Percentiles rank a stretch among this genome's conserved stretches.
Conservation (phyloP, 1,284 basidiomycete genomes). For the Boletus semigastroideus region DNA sequence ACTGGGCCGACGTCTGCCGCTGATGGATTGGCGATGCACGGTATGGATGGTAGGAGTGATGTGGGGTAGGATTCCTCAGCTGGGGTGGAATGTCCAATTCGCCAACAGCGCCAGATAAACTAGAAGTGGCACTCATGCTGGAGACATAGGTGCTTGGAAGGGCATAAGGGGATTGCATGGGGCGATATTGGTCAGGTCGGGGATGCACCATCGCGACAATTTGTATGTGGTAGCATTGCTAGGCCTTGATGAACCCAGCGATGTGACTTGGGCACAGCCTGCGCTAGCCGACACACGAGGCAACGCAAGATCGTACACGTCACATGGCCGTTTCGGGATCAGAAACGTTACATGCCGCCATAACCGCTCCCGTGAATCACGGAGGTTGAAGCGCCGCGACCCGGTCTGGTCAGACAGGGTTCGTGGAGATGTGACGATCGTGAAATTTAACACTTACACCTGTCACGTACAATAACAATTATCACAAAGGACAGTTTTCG, state of each 20-base stretch:
- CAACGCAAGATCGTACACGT: constrained; percentile 31
- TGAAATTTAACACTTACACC: constrained; percentile 12
- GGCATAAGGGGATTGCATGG: constrained; percentile 33
- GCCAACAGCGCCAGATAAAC: constrained; percentile 63
- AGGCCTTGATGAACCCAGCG: constrained; percentile 34
- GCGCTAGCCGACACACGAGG: constrained; percentile 32
- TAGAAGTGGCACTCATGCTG: constrained; percentile 45
- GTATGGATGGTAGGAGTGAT: constrained; percentile 31
- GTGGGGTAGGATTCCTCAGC: constrained; percentile 34
- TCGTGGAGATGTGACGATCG: constrained; percentile 26
- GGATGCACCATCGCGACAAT: constrained; percentile 26
- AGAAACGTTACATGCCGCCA: constrained; percentile 29
- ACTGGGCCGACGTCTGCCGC: constrained; percentile 28
- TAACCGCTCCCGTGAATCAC: constrained; percentile 25
- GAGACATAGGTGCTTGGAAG: constrained; percentile 33
- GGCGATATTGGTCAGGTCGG: constrained; percentile 20
- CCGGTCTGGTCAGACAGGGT: constrained; percentile 26
- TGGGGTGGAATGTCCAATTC: constrained; percentile 45
- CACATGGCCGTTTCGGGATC: constrained; percentile 30
- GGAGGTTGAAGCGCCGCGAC: constrained; percentile 25
- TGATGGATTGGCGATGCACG: constrained; percentile 27
- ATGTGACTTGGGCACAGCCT: constrained; percentile 31
- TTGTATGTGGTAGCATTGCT: constrained; percentile 33
- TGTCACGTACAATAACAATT: constrained; percentile 26
- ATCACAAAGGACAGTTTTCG: constrained; percentile 19